Conservation (phyloP, 2,329 filamentous ascomycete genomes). For the Fonsecaea pedrosoi region DNA sequence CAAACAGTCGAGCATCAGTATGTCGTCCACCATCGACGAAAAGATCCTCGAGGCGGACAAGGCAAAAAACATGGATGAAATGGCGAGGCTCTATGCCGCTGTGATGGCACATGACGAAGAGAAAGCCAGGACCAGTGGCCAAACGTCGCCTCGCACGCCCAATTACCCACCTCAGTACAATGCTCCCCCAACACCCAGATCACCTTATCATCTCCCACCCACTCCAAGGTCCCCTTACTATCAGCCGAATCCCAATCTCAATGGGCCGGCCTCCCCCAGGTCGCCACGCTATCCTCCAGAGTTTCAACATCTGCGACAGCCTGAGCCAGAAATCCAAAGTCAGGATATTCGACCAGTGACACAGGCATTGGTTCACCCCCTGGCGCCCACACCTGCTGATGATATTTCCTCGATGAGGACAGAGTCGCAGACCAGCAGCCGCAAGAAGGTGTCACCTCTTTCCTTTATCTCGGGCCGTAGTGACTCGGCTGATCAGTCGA, state of each 20-base stretch:
- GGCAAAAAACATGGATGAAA: slow-evolving; percentile 76
- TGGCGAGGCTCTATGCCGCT: slow-evolving; percentile 88
- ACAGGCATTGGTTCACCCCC: slow-evolving; percentile 26
- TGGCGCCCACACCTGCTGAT: slow-evolving; percentile 32
- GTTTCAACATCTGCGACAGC: slow-evolving; percentile 42
- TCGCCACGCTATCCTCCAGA: slow-evolving; percentile 41
- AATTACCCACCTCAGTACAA: slow-evolving; percentile 32
- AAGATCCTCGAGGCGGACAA: slow-evolving; percentile 76
- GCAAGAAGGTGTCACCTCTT: slow-evolving; percentile 50
- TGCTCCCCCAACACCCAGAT: slow-evolving; percentile 42
- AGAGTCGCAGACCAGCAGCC: slow-evolving; percentile 43
- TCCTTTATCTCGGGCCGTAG: slow-evolving; percentile 51
- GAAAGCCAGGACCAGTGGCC: slow-evolving; percentile 32
- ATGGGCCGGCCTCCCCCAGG: slow-evolving; percentile 25
- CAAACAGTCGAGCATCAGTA: slow-evolving; percentile 62
- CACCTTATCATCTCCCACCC: slow-evolving; percentile 30
- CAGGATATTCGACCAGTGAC: slow-evolving; percentile 19
- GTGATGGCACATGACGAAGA: slow-evolving; percentile 84
- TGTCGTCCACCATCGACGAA: slow-evolving; percentile 74
- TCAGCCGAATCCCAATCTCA: slow-evolving; percentile 12
- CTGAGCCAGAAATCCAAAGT: slow-evolving; percentile 20
- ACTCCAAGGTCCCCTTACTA: slow-evolving; percentile 32
- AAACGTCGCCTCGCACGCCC: slow-evolving; percentile 34
- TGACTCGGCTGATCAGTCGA: slow-evolving; percentile 50
- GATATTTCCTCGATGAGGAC: slow-evolving; percentile 18